A percentile compares a stretch with the other conserved stretches of the same genome.
Conservation (phyloP, 768 basidiomycete species). For the Xerocomus brunneocitrinus region DNA sequence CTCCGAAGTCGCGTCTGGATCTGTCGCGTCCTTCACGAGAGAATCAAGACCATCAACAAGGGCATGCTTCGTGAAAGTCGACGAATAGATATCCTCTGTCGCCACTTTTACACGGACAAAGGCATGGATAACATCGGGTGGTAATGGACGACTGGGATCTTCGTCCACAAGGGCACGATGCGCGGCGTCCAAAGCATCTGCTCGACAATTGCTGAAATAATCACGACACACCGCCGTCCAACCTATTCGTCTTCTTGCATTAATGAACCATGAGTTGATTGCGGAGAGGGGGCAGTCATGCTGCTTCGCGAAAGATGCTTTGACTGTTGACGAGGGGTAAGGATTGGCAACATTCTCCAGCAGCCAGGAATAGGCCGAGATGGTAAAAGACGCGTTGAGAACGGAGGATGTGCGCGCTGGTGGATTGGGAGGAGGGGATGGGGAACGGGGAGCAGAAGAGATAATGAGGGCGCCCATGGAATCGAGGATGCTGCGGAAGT, state of each 20-base stretch:
- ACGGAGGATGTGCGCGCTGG: neutral
- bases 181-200: conserved; percentile 26
- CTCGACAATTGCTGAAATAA: conserved; percentile 17
- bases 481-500: neutral
- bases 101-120: conserved; percentile 28
- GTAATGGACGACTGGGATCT: conserved; percentile 5
- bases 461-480: neutral
- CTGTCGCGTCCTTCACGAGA: conserved; percentile 29
- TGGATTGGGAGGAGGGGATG: neutral
- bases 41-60: conserved; percentile 28
- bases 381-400: neutral
- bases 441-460: neutral
- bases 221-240: conserved; percentile 41
- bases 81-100: conserved; percentile 28
- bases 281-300: conserved; percentile 24
- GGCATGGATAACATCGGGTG: conserved; percentile 6
- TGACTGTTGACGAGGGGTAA: conserved; percentile 37
- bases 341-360: conserved; percentile 45
- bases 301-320: conserved; percentile 24
- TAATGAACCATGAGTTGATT: conserved; percentile 45
- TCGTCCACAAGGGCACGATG: conserved; percentile 17
- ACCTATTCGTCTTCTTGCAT: conserved; percentile 43
- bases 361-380: conserved; percentile 39
- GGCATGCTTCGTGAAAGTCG: conserved; percentile 23
- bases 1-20: neutral